Evolutionary conservation across 805 yeast genomes (phyloP), one percentile per base, ranked within the genome.

Genomic region (Saturnispora halmiae): DNA sequence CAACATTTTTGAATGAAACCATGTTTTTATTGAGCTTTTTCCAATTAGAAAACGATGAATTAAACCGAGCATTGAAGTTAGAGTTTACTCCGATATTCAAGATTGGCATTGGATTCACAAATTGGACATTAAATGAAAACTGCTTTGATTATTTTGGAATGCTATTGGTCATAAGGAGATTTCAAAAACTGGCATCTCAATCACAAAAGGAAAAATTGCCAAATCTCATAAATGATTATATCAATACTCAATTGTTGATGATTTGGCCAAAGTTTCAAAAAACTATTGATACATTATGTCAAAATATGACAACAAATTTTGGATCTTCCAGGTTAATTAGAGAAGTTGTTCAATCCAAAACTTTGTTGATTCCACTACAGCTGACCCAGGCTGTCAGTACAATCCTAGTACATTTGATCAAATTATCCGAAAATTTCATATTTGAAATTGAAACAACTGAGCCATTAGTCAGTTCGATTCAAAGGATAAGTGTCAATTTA

Each of bases 221-320:
- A 0, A 77, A 77, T 4, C 63, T 78, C 57, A 33, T 47, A 2
- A 85, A 79, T 46, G 82, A 76, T 44, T 83, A 81, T 56, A 67
- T 81, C 47, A 77, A 82, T 50, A 65, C 74, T 13, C 76, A 82
- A 46, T 59, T 79, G 46, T 72, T 85, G 38, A 58, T 72, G 3
- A 62, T 90, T 34, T 92, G 97, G 97, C 95, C 96, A 0, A 76
- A 73, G 44, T 82, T 88, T 53, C 88, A 87, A 52, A 69, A 67
- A 34, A 65, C 85, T 26, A 71, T 88, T 31, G 96, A 87, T 55
- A 62, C 73, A 26, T 84, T 90, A 51, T 80, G 95, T 51, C 82
- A 77, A 16, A 73, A 78, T 37, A 63, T 86, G 56, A 78, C 81
- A 46, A 73, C 67, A 39, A 71, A 56, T 1, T 49, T 54, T 25